Evolutionary conservation across 805 yeast genomes (phyloP), one percentile per base, ranked within the genome.

Genomic region (Candida odintsovae): DNA sequence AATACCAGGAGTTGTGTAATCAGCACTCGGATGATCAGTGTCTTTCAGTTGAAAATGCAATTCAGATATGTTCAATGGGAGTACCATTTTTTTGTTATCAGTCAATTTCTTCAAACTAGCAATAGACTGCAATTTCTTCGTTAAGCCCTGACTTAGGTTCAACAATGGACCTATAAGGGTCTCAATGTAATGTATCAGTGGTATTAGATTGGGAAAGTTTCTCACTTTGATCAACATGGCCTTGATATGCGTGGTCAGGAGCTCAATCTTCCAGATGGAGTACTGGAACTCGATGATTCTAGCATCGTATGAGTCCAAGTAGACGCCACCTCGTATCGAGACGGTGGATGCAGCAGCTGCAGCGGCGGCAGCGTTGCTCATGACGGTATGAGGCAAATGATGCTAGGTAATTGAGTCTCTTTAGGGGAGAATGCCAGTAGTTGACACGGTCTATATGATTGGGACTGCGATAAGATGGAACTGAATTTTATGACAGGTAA

Each of bases 241-340:
- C 21, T 54, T 60, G n/a, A 74, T 52, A 22, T 68, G 57, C 4
- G 68, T 60, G 4, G 65, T 49, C 40, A 75, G 59, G 29, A 63
- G 62, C 33, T 66, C 66, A 22, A 81, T 55, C 56, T 80, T 81
- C 46, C 64, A 58, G 3, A 75, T 65, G 10, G 80, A 76, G 54
- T 78, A 78, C 46, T 72, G 74, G 60, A 76, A 83, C 58, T 83
- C 86, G 4, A 83, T 61, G 20, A 80, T 68, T 50, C 75, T 74
- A 13, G 80, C 77, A 52, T 82, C 89, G 41, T 73, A 65, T 2
- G 76, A 66, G 53, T 74, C 77, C 47, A 79, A 50, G 12, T 61
- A 50, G 12, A 66, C 57, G 2, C 68, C 61, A 18, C 66, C 68
- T 39, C 57, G 64, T 12, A 63, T 44, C 11, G 53, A 54, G 11